Evolutionary conservation across 1,284 basidiomycete genomes (phyloP).

Genomic region (Leucoagaricus sp.): DNA sequence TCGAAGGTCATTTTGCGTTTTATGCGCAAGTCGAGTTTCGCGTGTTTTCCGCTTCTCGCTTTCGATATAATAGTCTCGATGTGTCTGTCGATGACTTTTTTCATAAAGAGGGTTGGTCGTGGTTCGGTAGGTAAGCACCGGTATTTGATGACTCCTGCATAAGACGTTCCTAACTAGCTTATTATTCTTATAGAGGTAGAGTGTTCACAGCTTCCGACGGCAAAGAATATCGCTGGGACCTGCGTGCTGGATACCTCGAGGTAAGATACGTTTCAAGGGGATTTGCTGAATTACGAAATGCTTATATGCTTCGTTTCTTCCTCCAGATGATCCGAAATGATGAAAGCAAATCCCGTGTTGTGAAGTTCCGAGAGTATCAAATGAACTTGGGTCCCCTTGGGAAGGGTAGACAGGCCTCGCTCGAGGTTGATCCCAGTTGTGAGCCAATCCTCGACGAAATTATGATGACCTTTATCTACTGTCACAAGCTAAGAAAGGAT

Average conservation of each 20-base stretch:
- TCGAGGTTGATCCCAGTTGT: slow-evolving; percentile 20
- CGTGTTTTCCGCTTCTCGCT: slow-evolving; percentile 4
- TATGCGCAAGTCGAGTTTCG: slow-evolving; percentile 16
- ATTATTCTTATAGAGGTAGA: slow-evolving; percentile 16
- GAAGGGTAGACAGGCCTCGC: slow-evolving; percentile 14
- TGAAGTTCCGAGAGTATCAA: slow-evolving; percentile 14
- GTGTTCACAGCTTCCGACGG: slow-evolving; percentile 23
- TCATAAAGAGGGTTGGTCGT: neutral
- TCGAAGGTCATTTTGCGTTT: slow-evolving; percentile 16
- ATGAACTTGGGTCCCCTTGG: slow-evolving; percentile 8
- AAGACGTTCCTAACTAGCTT: neutral
- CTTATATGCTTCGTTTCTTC: neutral
- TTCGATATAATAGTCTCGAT: slow-evolving; percentile 10
- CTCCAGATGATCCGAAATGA: slow-evolving; percentile 17
- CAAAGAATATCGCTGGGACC: slow-evolving; percentile 23
- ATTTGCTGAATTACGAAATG: neutral
- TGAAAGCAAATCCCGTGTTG: slow-evolving; percentile 12
- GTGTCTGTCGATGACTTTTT: slow-evolving; percentile 5
- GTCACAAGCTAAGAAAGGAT: slow-evolving; percentile 20
- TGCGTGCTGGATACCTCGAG: slow-evolving; percentile 14
- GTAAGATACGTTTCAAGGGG: slow-evolving; percentile 16
- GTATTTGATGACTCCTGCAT: neutral
- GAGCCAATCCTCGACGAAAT: slow-evolving; percentile 21
- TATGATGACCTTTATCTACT: slow-evolving; percentile 22
- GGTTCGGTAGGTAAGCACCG: neutral